Conservation (phyloP, 345 rosid genomes). For the Mallotus nudiflorus region DNA sequence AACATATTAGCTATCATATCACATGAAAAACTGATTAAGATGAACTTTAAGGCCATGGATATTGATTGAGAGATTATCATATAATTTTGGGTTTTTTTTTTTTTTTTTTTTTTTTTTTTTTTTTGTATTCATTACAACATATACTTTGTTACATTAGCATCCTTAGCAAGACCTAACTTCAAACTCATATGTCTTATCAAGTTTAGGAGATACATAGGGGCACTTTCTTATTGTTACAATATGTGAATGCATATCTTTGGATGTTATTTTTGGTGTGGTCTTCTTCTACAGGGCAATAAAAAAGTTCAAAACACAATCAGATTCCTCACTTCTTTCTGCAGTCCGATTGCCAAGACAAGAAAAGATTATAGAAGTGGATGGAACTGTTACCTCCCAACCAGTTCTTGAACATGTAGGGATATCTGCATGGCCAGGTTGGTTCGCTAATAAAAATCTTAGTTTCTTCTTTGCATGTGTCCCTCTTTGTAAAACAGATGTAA, state of each 20-base stretch:
- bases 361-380: conserved; percentile 88
- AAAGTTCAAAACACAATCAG: conserved; percentile 81
- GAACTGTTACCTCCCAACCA: conserved; percentile 92
- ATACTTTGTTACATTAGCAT: background rate
- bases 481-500: background rate
- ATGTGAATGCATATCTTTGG: background rate
- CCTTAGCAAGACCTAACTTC: no score
- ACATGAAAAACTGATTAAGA: background rate
- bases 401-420: conserved; percentile 97
- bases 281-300: conserved; percentile 62
- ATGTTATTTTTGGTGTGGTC: conserved; percentile 1
- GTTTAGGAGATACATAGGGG: conserved; percentile 1
- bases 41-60: background rate
- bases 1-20: conserved; percentile 1
- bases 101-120: background rate
- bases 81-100: no score
- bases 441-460: conserved; percentile 6
- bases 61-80: background rate
- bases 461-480: background rate
- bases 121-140: background rate
- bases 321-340: conserved; percentile 74
- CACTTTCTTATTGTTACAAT: background rate
- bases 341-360: conserved; percentile 67
- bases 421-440: conserved; percentile 93
- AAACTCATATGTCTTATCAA: no score